Evolutionary conservation across 768 basidiomycete genomes (phyloP).

Genomic region (Collybiopsis luxurians): DNA sequence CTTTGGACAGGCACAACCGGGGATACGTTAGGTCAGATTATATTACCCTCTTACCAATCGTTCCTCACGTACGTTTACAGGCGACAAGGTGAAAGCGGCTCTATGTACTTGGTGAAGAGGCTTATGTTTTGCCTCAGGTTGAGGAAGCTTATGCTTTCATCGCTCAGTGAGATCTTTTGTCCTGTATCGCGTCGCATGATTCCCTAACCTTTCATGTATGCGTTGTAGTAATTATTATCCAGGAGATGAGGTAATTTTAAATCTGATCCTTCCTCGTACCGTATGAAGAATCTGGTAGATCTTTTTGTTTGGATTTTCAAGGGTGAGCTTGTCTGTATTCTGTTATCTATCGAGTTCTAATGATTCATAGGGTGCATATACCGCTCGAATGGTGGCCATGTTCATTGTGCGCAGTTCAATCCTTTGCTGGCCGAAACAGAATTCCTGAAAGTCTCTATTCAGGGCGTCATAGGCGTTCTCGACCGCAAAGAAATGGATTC

Average conservation of each 20-base stretch:
- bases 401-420: conserved; percentile 49
- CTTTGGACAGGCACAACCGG: conserved; percentile 55
- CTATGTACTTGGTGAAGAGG: too few relatives aligned
- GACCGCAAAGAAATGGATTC: conserved; percentile 71
- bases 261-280: not conserved
- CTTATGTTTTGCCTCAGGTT: too few relatives aligned
- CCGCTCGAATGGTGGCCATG: conserved; percentile 69
- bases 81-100: conserved; percentile 49
- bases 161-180: conserved; percentile 53
- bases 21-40: conserved; percentile 47
- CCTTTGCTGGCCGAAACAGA: not conserved
- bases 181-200: too few relatives aligned
- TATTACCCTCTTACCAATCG: not conserved
- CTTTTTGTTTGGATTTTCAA: conserved; percentile 75
- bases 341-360: conserved; percentile 1
- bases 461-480: conserved; percentile 73
- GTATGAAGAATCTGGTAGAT: conserved; percentile 40
- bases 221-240: conserved; percentile 58
- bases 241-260: conserved; percentile 60
- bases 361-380: conserved; percentile 62
- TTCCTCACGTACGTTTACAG: too few relatives aligned
- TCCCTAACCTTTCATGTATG: not conserved
- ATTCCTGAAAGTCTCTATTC: not conserved
- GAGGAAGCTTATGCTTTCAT: conserved; percentile 82
- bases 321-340: conserved; percentile 36